A percentile compares a stretch with the other conserved stretches of the same genome.
These are phyloP conservation scores for Vitis hybrid DNA, from an alignment of 177 flowering plant genomes.

Conservation along the genomic window DNA sequence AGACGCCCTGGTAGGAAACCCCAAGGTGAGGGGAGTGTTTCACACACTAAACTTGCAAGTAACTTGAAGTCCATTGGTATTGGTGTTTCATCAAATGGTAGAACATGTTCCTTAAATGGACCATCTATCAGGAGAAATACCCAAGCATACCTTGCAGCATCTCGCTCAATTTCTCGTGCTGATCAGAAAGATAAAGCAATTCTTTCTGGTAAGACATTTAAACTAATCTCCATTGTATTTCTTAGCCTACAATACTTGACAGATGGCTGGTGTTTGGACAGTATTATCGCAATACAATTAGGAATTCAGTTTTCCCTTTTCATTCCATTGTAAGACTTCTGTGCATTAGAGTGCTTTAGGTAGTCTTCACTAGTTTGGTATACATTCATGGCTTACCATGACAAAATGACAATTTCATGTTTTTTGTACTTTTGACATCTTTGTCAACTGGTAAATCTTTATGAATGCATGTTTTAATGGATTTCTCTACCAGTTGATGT, in stretches of 20 bases:
- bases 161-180: slow-evolving; percentile 6
- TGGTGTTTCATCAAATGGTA: slow-evolving; percentile 11
- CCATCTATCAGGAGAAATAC: slow-evolving; percentile 13
- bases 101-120: slow-evolving; percentile 7
- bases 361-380: too few relatives aligned
- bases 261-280: neutral
- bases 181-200: slow-evolving; percentile 7
- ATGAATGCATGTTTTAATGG: too few relatives aligned
- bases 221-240: neutral
- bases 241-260: neutral
- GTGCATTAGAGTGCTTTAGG: too few relatives aligned
- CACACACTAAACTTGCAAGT: slow-evolving; percentile 10
- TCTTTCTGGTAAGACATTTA: slow-evolving; percentile 20
- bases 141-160: neutral
- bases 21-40: slow-evolving; percentile 13
- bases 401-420: too few relatives aligned
- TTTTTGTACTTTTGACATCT: too few relatives aligned
- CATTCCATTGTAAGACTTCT: too few relatives aligned
- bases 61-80: slow-evolving; percentile 5
- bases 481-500: too few relatives aligned
- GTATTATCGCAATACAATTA: neutral
- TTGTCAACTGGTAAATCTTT: too few relatives aligned
- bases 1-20: slow-evolving; percentile 25
- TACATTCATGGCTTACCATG: too few relatives aligned
- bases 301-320: neutral